Evolutionary conservation across 257 asterid species (phyloP).

Genomic region (Ajuga chamaepitys): DNA sequence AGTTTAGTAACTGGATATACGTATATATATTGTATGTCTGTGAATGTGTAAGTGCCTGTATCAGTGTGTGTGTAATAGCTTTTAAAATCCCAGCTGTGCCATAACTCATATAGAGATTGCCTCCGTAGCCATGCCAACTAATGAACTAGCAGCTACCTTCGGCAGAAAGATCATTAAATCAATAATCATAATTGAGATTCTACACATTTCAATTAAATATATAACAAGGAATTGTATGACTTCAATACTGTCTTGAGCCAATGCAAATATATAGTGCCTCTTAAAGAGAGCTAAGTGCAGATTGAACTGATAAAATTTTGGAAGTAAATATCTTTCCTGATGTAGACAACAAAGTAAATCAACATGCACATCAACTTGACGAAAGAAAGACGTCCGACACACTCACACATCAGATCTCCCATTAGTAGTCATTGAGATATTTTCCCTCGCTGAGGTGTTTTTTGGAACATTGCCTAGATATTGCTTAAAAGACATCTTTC

Average conservation of each 20-base stretch:
- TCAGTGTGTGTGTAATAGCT: not conserved
- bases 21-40: too few species aligned
- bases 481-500: not conserved
- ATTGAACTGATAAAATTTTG: not conserved
- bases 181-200: not conserved
- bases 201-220: not conserved
- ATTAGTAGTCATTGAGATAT: not conserved
- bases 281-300: slow-evolving; percentile 1
- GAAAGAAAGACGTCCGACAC: slow-evolving; percentile 3
- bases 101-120: not conserved
- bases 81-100: not conserved
- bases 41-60: not conserved
- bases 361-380: not conserved
- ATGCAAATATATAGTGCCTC: not conserved
- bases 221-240: not conserved
- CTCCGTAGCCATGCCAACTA: not conserved
- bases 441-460: not conserved
- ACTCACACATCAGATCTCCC: not conserved
- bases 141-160: not conserved
- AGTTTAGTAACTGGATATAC: not conserved
- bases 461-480: not conserved
- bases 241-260: not conserved
- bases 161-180: not conserved
- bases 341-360: not conserved
- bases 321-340: not conserved